Conservation (phyloP, 163 green algal species). For the Chlamydomonas reinhardtii region DNA sequence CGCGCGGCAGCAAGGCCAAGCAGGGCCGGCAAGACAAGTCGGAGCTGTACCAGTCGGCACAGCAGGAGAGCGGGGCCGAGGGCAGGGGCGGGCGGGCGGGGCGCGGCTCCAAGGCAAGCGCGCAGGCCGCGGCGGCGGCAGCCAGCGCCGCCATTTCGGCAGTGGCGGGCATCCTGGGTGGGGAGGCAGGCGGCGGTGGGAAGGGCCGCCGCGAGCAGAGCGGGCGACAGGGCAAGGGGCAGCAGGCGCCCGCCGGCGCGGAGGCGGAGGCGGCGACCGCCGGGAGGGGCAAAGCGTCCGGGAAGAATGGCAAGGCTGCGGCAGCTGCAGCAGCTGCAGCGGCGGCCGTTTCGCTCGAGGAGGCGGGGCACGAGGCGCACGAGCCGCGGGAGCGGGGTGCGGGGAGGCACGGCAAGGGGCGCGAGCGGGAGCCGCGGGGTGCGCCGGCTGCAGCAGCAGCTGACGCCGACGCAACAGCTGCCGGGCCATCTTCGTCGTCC, state of each 20-base stretch:
- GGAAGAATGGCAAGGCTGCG: background rate
- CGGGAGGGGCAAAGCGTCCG: background rate
- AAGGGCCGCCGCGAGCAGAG: background rate
- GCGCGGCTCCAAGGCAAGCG: background rate
- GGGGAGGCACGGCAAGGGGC: background rate
- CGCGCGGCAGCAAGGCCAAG: slow-evolving; percentile 17
- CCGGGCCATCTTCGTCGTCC: background rate
- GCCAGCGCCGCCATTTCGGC: background rate
- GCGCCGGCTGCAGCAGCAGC: background rate
- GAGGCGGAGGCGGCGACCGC: background rate
- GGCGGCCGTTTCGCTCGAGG: background rate
- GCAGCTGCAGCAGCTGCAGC: background rate
- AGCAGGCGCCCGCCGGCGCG: background rate
- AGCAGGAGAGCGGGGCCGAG: background rate
- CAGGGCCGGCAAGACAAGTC: slow-evolving; percentile 19
- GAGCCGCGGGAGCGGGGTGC: background rate
- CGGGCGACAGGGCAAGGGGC: background rate
- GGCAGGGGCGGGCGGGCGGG: background rate
- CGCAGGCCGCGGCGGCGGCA: background rate
- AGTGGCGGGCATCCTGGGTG: background rate
- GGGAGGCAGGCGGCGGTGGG: background rate
- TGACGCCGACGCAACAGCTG: background rate
- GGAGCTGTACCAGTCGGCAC: slow-evolving; percentile 1
- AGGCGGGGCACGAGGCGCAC: background rate
- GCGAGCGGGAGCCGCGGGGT: background rate